phyloP scores from a whole-genome alignment of 495 filamentous ascomycete genomes.

The Xylaria flabelliformis region DNA sequence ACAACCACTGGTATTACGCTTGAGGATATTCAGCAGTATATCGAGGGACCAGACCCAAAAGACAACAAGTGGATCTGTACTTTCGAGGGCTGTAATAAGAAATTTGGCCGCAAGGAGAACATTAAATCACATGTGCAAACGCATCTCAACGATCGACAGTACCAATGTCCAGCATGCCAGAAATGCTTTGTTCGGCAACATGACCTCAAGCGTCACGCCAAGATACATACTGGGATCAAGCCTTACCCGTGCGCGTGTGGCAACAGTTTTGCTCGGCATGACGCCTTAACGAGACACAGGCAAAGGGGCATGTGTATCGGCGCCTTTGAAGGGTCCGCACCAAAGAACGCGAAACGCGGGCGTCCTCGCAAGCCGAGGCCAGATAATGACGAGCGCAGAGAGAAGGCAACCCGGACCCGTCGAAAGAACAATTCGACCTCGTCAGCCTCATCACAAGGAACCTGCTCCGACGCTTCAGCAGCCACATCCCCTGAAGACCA shows the following conservation, averaged over 20 bases:
- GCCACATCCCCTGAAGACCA: conserved; percentile 52
- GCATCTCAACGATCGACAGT: conserved; percentile 94
- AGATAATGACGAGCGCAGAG: conserved; percentile 66
- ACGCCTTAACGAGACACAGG: conserved; percentile 91
- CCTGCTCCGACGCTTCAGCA: conserved; percentile 55
- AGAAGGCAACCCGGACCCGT: conserved; percentile 64
- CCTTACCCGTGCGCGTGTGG: conserved; percentile 91
- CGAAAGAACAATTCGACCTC: conserved; percentile 59
- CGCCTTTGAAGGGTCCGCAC: conserved; percentile 82
- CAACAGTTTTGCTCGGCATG: conserved; percentile 88
- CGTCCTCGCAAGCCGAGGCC: conserved; percentile 55
- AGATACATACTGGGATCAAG: conserved; percentile 93
- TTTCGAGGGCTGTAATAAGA: conserved; percentile 79
- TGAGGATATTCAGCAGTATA: conserved; percentile 86
- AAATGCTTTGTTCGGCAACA: conserved; percentile 97
- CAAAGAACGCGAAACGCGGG: conserved; percentile 60
- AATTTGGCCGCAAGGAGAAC: conserved; percentile 93
- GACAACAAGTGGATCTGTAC: conserved; percentile 87
- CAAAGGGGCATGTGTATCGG: conserved; percentile 95
- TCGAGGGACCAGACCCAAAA: conserved; percentile 75
- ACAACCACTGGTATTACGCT: conserved; percentile 77
- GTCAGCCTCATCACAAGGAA: conserved; percentile 54
- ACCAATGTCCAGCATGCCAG: conserved; percentile 82
- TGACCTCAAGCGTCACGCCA: conserved; percentile 94
- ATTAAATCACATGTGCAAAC: conserved; percentile 98